phyloP scores from a whole-genome alignment of 2,329 filamentous ascomycete genomes.

The Colletotrichum higginsianum region DNA sequence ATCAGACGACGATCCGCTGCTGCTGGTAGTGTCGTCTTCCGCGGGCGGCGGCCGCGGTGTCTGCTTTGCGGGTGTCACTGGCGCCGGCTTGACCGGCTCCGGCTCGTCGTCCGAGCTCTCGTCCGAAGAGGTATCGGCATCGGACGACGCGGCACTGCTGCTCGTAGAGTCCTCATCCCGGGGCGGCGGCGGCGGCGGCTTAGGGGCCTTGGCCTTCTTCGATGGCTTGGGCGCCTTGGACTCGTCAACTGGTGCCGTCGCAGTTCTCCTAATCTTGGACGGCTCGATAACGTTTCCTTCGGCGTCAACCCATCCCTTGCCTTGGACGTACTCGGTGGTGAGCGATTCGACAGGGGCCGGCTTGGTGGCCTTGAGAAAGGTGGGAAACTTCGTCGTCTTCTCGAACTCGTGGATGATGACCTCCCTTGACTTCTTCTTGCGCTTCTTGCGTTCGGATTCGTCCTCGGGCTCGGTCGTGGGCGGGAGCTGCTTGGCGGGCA shows the following conservation, averaged over 20 bases:
- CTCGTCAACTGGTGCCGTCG: slow-evolving; percentile 45
- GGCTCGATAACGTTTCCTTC: slow-evolving; percentile 82
- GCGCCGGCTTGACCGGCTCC: slow-evolving; percentile 24
- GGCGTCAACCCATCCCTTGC: slow-evolving; percentile 89
- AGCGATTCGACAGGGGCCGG: slow-evolving; percentile 59
- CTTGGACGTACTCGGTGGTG: slow-evolving; percentile 80
- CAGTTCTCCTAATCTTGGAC: slow-evolving; percentile 57
- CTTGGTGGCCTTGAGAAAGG: slow-evolving; percentile 78
- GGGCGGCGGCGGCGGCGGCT: slow-evolving; percentile 7
- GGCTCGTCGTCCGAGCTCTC: slow-evolving; percentile 51
- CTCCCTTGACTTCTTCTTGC: slow-evolving; percentile 73
- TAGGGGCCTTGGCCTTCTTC: slow-evolving; percentile 44
- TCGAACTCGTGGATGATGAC: slow-evolving; percentile 90
- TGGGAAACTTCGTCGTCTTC: slow-evolving; percentile 85
- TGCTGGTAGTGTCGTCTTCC: slow-evolving; percentile 46
- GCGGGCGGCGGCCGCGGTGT: slow-evolving; percentile 41
- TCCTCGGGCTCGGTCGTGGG: slow-evolving; percentile 57
- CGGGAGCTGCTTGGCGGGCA: slow-evolving; percentile 62
- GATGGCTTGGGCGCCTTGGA: slow-evolving; percentile 40
- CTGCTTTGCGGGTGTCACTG: slow-evolving; percentile 35
- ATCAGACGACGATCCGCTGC: slow-evolving; percentile 46
- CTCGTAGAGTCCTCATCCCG: slow-evolving; percentile 55
- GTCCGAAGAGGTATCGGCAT: slow-evolving; percentile 49
- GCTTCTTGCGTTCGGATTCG: slow-evolving; percentile 67
- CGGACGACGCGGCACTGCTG: slow-evolving; percentile 56